Evolutionary conservation across 2,329 filamentous ascomycete species (phyloP).

Genomic region (Lasiodiplodia sp.): DNA sequence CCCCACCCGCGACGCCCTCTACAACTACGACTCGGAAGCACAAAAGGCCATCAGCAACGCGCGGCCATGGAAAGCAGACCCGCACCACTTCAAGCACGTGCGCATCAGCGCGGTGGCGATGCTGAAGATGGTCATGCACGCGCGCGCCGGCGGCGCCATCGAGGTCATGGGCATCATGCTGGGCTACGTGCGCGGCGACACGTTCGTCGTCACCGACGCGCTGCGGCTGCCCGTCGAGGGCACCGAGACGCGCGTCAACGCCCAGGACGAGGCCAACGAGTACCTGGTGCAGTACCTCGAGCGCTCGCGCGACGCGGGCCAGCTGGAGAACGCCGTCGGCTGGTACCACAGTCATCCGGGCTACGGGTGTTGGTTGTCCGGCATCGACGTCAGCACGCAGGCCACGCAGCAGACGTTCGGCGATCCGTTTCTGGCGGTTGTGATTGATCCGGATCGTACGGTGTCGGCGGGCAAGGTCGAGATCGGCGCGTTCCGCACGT

Average conservation of each 20-base stretch:
- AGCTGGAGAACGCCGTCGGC: constrained; percentile 90
- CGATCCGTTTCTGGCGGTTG: constrained; percentile 93
- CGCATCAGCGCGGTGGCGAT: constrained; percentile 93
- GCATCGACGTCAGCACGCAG: constrained; percentile 93
- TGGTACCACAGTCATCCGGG: constrained; percentile 99
- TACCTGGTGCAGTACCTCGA: constrained; percentile 91
- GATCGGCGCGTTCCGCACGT: constrained; percentile 95
- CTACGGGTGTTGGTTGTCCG: constrained; percentile 97
- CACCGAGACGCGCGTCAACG: constrained; percentile 98
- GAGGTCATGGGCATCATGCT: constrained; percentile 99
- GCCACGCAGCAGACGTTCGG: constrained; percentile 82
- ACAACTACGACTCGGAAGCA: constrained; percentile 75
- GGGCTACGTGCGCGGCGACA: constrained; percentile 84
- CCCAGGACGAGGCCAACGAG: constrained; percentile 93
- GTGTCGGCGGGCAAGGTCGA: constrained; percentile 95
- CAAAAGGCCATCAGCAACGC: constrained; percentile 71
- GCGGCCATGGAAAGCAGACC: constrained; percentile 79
- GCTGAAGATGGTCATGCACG: constrained; percentile 99
- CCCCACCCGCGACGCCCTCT: constrained; percentile 86
- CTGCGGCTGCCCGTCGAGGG: constrained; percentile 95
- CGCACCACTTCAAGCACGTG: constrained; percentile 89
- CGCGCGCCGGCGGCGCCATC: constrained; percentile 87
- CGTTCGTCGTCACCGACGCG: constrained; percentile 91
- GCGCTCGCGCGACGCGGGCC: constrained; percentile 75
- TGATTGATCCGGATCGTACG: constrained; percentile 95